Evolutionary conservation across 2,329 filamentous ascomycete genomes (phyloP), one percentile per base, ranked within the genome.

Genomic region (Neoascochyta sp.): DNA sequence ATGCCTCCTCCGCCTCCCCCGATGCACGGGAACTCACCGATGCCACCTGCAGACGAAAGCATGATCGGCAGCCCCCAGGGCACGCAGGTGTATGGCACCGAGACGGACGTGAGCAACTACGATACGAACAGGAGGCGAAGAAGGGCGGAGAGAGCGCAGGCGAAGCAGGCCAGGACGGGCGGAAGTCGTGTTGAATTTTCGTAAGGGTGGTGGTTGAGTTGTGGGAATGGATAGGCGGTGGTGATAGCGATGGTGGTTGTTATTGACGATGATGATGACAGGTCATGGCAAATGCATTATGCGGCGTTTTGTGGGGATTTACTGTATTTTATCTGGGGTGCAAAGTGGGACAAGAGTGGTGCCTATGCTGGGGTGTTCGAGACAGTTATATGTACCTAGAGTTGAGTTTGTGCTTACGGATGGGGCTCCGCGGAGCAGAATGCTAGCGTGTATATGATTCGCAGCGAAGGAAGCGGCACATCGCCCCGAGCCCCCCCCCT

Each of bases 171-270:
- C 17, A 48, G 50, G 21, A 25, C 41, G 27, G 54, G 60, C 16
- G 58, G 61, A n/a, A 62, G 56, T 29, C 52, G 60, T 16, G 62
- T 65, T 14, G 62, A 65, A 36, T 65, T 65, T 32, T 61, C 57
- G 38, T 65, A 45, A 59, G 30, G 33, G 34, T 24, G 17, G 26
- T 28, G 17, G 30, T 23, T 24, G 38, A 9, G 25, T 10, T 9
- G 12, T 10, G 20, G 5, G 23, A 29, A 25, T 10, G 12, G 22
- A 20, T n/a, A 23, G 13, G 12, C 14, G 10, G 7, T 12, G 23
- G 15, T 29, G 5, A 10, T 12, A 8, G n/a, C 12, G 9, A 13
- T 10, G 12, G n/a, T 25, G 22, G 8, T n/a, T n/a, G n/a, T n/a
- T n/a, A n/a, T n/a, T n/a, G n/a, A n/a, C n/a, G n/a, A n/a, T n/a